Percentiles rank a stretch among this genome's conserved stretches.
Evolutionary conservation across 176 grass and related monocot species (phyloP).

Genomic region (Bolboschoenus planiculmis): DNA sequence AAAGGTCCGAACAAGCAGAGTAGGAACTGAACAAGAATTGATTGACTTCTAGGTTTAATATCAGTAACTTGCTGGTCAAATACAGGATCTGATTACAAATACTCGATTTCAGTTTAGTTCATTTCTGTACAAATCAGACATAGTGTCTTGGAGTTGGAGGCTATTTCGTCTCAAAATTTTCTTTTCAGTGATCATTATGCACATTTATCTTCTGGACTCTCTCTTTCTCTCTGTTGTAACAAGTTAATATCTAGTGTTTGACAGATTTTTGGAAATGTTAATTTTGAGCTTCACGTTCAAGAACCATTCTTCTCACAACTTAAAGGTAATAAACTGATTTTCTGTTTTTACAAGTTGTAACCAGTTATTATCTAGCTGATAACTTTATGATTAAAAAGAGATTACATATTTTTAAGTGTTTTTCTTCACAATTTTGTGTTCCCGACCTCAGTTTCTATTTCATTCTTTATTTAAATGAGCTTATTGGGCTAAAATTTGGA

Average conservation of each 20-base stretch:
- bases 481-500: not conserved
- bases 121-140: not conserved
- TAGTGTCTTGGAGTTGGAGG: not conserved
- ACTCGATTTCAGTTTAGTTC: not conserved
- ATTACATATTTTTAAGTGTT: not conserved
- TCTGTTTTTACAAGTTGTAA: not conserved
- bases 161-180: not conserved
- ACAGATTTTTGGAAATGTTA: slow-evolving; percentile 48
- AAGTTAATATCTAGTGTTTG: not conserved
- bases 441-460: not conserved
- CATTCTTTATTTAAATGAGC: not conserved
- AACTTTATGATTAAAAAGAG: too few relatives aligned
- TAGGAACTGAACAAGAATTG: too few relatives aligned
- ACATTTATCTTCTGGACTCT: not conserved
- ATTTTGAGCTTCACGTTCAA: slow-evolving; percentile 85
- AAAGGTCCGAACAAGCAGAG: too few relatives aligned
- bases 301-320: slow-evolving; percentile 89
- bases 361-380: not conserved
- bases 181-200: not conserved
- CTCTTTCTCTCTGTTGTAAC: slow-evolving; percentile 25
- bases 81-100: not conserved
- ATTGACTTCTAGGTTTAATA: too few relatives aligned
- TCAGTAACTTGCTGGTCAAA: not conserved
- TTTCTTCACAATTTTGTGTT: not conserved
- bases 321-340: slow-evolving; percentile 36